Evolutionary conservation across 257 asterid species (phyloP), one percentile per base, ranked within the genome.

Genomic region (Solanum peruvianum): DNA sequence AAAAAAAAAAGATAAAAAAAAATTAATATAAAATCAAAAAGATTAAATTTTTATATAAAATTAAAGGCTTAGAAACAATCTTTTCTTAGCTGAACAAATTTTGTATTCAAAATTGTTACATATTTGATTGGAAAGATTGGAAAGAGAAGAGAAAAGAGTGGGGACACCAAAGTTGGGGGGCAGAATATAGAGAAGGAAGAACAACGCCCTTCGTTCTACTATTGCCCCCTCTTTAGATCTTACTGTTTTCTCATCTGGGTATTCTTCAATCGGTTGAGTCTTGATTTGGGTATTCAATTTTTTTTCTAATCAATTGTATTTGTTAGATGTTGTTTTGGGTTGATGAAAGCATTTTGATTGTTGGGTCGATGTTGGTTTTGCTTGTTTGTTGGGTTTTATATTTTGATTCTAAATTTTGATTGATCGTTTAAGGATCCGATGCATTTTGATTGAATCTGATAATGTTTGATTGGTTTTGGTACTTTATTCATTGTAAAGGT

Each of bases 151-250:
- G 71, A 87, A 85, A 82, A 87, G 76, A 82, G 86, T 49, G 76
- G 86, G 47, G 70, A 85, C 49, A 85, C 41, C 41, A 85, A 77
- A 85, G 87, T 71, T 86, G 69, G 85, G 88, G 87, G 88, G 88
- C 45, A 75, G 39, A 76, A 58, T 71, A 87, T 87, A 87, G 86
- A 66, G 88, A 72, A 80, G 88, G 88, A 87, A 70, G 88, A 83
- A 87, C 45, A 86, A 72, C 60, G 71, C 87, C 87, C 87, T 64
- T 75, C 62, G 84, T 70, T 86, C 87, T 47, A 70, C 82, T 80
- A 84, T 58, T 49, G 86, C 89, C 89, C 85, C 89, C 85, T 70
- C 69, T 47, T 47, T 60, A 78, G 89, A 87, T 87, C 89, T 87
- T 67, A 60, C 82, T 81, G 71, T 44, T 87, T 80, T 66, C 69